Base-by-base conservation (phyloP, 768 basidiomycete genomes). In the Leccinum subtestaceum region DNA sequence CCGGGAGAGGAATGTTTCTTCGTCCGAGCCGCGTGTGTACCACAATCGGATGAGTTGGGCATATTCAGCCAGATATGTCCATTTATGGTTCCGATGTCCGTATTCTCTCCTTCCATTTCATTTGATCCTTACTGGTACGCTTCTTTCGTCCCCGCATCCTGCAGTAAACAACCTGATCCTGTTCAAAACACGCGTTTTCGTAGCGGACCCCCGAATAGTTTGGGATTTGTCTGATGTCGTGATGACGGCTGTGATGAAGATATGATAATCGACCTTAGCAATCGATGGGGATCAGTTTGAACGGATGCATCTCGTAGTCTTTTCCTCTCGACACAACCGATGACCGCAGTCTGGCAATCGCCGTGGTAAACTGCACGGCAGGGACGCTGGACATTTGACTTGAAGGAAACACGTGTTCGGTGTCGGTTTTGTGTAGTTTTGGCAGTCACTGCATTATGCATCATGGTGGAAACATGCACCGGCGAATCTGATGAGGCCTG, bases 221-320 rank as follows among this genome's bases (percentile, higher is more conserved):
- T 60, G 9, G 7, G 49, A 70, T 70, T 68, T 68, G 68, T 59
- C 69, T 66, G 69, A 64, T 32, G 23, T 34, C 32, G 36, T 52
- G 51, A 52, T 59, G 54, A 57, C 6, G 31, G 27, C 32, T 49
- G 53, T 56, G 36, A 52, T 21, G n/a, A 47, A 31, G 43, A 59
- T 45, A 45, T 46, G 50, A 58, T 45, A 53, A 56, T 46, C 32
- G 21, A 17, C 12, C 47, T 50, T 60, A 47, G 43, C 51, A 51
- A 64, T 64, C 55, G 31, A 43, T 53, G 55, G 38, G 55, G 52
- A 66, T 63, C 62, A 57, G 57, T 50, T 38, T 32, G 10, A 53
- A 59, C 34, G 23, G 15, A 3, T 21, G 32, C 32, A n/a, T 32
- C 11, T 49, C 23, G 45, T 38, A 27, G 15, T 13, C 29, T 47